Evolutionary conservation across 176 grass and related monocot species (phyloP).

Genomic region (Tuctoria greenei): DNA sequence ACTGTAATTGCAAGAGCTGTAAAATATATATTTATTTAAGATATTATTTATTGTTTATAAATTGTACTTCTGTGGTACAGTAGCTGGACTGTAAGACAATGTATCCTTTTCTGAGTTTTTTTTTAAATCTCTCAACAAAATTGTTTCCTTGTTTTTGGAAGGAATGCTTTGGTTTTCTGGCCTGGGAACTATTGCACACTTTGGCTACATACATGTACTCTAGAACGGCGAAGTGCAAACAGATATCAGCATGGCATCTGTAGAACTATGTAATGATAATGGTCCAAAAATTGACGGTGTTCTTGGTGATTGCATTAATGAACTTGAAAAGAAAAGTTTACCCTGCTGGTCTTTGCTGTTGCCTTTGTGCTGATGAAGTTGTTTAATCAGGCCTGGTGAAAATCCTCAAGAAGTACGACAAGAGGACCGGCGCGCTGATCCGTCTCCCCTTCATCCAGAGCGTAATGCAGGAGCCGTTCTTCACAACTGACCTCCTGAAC

Average conservation of each 20-base stretch:
- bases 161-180: neutral
- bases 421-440: slow-evolving; percentile 71
- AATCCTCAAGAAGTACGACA: slow-evolving; percentile 86
- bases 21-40: too few relatives aligned
- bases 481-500: slow-evolving; percentile 64
- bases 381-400: slow-evolving; percentile 58
- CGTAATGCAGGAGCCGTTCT: slow-evolving; percentile 75
- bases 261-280: too few relatives aligned
- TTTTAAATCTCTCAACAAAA: neutral
- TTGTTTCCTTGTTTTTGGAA: too few relatives aligned
- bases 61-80: too few relatives aligned
- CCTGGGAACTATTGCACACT: too few relatives aligned
- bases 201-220: too few relatives aligned
- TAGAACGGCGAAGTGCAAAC: too few relatives aligned
- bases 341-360: neutral
- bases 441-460: slow-evolving; percentile 77
- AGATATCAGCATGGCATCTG: neutral
- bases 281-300: too few relatives aligned
- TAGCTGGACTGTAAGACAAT: too few relatives aligned
- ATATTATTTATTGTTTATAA: too few relatives aligned
- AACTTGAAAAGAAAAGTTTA: neutral
- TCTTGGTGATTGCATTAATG: neutral
- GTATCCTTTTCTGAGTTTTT: too few relatives aligned
- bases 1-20: too few relatives aligned
- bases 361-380: neutral